Evolutionary conservation across 306 rosid genomes (phyloP).

Genomic region (Carpinus viminea): DNA sequence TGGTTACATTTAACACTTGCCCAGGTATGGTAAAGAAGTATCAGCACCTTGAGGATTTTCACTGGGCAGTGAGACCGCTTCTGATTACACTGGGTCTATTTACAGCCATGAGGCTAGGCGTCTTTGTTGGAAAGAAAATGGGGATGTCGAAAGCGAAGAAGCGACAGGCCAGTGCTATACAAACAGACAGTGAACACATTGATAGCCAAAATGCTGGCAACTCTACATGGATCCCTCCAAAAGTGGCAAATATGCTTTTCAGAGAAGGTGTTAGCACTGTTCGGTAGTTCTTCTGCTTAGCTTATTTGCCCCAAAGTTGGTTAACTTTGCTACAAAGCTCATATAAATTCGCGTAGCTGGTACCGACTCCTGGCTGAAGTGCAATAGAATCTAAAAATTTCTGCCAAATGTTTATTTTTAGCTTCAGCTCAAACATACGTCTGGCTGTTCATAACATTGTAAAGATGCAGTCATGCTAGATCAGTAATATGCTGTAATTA

Average conservation of each 20-base stretch:
- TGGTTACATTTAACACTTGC: conserved; percentile 58
- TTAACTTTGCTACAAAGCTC: conserved; percentile 9
- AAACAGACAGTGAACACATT: conserved; percentile 35
- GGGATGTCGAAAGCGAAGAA: conserved; percentile 48
- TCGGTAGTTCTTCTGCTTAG: conserved; percentile 32
- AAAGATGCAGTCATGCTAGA: not conserved
- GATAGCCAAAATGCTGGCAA: conserved; percentile 54
- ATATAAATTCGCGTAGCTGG: conserved; percentile 23
- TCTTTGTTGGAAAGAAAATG: conserved; percentile 54
- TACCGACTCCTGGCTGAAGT: not conserved
- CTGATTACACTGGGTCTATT: conserved; percentile 65
- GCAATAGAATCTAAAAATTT: not conserved
- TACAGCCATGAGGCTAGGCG: conserved; percentile 73
- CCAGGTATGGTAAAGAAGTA: conserved; percentile 71
- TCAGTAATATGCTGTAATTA: not conserved
- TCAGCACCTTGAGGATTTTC: conserved; percentile 90
- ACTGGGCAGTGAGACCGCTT: conserved; percentile 85
- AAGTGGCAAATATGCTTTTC: conserved; percentile 63
- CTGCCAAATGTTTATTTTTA: not conserved
- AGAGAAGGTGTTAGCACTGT: conserved; percentile 47
- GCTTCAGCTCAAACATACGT: not conserved
- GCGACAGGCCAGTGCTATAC: conserved; percentile 36
- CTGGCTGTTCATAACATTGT: conserved; percentile 1
- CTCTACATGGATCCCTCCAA: conserved; percentile 69
- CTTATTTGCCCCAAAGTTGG: conserved; percentile 19